These are phyloP conservation scores for Mortierella sp. DNA, from an alignment of 371 early-diverging fungal species.

Conservation along the genomic window DNA sequence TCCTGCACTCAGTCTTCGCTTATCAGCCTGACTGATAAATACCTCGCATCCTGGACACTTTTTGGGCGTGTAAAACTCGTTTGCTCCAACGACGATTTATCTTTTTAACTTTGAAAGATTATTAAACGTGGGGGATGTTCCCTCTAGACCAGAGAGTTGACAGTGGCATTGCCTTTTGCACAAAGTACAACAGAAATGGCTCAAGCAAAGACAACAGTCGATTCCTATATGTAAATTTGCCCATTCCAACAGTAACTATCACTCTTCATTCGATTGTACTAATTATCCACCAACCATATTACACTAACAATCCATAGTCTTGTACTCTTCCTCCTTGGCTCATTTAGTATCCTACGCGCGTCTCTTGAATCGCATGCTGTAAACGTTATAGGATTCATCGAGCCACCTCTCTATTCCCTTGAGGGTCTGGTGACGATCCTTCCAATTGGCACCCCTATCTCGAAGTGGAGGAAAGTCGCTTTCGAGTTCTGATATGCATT, in stretches of 20 bases:
- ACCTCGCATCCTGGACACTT: slow-evolving; percentile 14
- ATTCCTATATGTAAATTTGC: not conserved
- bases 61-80: slow-evolving; percentile 21
- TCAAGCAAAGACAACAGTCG: not conserved
- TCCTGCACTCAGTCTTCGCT: not conserved
- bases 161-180: not conserved
- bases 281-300: slow-evolving; percentile 13
- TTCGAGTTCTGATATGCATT: too few species aligned
- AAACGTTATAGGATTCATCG: slow-evolving; percentile 4
- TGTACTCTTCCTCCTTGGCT: slow-evolving; percentile 12
- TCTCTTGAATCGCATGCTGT: not conserved
- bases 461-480: slow-evolving; percentile 6
- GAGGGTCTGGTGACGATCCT: not conserved
- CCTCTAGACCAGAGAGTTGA: not conserved
- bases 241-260: slow-evolving; percentile 5
- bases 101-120: not conserved
- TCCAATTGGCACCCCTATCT: not conserved
- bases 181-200: slow-evolving; percentile 2
- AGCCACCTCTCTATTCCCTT: too few species aligned
- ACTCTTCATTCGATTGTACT: slow-evolving; percentile 1
- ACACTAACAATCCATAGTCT: not conserved
- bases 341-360: slow-evolving; percentile 18
- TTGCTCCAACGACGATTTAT: slow-evolving; percentile 17
- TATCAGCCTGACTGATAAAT: slow-evolving; percentile 4
- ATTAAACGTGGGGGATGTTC: not conserved